phyloP scores from a whole-genome alignment of 78 protist species.

The Dictyostelium firmibasis region DNA sequence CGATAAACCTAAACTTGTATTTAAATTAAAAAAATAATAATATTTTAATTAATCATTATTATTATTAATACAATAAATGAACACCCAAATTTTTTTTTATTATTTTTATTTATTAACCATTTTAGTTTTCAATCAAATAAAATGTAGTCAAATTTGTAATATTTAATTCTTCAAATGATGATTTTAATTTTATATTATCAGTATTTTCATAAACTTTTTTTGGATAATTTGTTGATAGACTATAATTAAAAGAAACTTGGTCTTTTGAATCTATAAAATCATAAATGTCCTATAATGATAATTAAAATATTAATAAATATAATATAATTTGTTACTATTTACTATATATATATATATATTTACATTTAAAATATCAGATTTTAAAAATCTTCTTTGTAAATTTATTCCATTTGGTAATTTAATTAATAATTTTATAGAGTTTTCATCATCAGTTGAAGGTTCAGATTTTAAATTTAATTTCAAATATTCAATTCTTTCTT shows the following conservation, averaged over 20 bases:
- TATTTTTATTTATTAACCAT: too few species aligned
- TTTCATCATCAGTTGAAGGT: background rate
- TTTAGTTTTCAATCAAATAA: background rate
- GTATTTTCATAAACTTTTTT: background rate
- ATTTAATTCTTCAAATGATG: background rate
- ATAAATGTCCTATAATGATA: background rate
- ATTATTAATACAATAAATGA: background rate
- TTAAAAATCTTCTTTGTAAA: background rate
- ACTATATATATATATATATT: background rate
- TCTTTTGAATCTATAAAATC: conserved; percentile 10
- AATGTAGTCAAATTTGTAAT: background rate
- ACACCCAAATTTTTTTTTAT: background rate
- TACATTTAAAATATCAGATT: background rate
- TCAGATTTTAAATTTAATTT: background rate
- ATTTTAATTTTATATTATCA: too few species aligned
- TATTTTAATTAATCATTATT: background rate
- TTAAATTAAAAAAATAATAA: background rate
- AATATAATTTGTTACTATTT: background rate
- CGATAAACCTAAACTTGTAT: background rate
- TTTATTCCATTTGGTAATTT: conserved; percentile 12
- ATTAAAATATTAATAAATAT: background rate
- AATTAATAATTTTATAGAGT: background rate
- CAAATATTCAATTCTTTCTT: background rate
- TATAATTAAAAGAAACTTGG: background rate
- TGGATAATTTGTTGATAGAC: background rate